Evolutionary conservation across 257 asterid genomes (phyloP), one percentile per base, ranked within the genome.

Genomic region (Petunia secreta): DNA sequence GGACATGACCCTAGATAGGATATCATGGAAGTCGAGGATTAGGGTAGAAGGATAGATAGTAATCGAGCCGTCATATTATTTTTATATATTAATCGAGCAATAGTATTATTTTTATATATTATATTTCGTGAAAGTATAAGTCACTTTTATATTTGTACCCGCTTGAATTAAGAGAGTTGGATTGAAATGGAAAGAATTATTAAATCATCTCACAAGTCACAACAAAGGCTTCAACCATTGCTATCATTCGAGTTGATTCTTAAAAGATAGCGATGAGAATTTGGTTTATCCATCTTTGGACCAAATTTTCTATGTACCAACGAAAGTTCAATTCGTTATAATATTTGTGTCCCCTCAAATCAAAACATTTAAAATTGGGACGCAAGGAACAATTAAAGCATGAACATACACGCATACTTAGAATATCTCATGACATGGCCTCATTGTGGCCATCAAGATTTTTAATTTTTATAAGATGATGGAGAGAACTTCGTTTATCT

Each of bases 181-280:
- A 25, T 71, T 48, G 6, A 48, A 6, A 34, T 34, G 57, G 1
- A 73, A 50, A 34, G 62, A 50, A 73, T 50, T 46, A 25, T 71
- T 25, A 48, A 71, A 11, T 16, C 60, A 48, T 48, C 16, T 41
- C 43, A 36, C 36, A 10, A 48, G 2, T 36, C 11, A 73, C 44
- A 73, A 73, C 44, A 73, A n/a, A 48, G 77, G 62, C 62, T 73
- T 73, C 77, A n/a, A 73, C 62, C 44, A 73, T 71, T 25, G 77
- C 77, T 44, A 50, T 71, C 46, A 71, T 48, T 48, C 25, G 48
- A 48, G 44, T 71, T 34, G 62, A 50, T 50, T 46, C 77, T 48
- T 71, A 71, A 60, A 71, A 50, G 34, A 50, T n/a, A 57, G 34
- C 44, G 44, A 57, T 14, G 62, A 57, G 62, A 57, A 14, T 57